These are phyloP conservation scores for Populus hybrid DNA, from an alignment of 441 rosid genomes.

Conservation along the genomic window DNA sequence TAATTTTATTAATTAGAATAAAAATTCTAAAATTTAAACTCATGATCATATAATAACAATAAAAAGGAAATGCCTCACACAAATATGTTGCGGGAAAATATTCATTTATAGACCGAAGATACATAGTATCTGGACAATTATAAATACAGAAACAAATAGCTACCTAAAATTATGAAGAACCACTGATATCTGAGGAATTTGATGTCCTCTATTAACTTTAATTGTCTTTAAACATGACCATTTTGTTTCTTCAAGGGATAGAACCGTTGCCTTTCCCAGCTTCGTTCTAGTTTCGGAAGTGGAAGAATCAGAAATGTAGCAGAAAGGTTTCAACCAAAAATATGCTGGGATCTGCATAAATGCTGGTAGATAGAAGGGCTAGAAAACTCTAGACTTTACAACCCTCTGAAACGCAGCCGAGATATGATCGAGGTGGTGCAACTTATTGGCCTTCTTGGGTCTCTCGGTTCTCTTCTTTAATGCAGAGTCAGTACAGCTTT, in stretches of 20 bases:
- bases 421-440: background rate
- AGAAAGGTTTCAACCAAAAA: background rate
- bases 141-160: no score
- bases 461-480: background rate
- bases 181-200: no score
- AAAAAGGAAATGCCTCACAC: no score
- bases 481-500: background rate
- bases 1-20: no score
- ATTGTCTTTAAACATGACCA: no score
- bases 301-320: constrained; percentile 48
- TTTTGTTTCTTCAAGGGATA: constrained; percentile 50
- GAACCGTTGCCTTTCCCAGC: constrained; percentile 68
- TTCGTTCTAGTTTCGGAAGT: constrained; percentile 47
- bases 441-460: background rate
- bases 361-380: background rate
- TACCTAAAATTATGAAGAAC: no score
- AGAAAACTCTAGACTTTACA: background rate
- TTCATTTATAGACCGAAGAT: no score
- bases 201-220: no score
- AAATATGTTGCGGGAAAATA: no score
- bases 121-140: no score
- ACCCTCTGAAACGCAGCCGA: background rate
- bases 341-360: background rate
- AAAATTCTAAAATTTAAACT: no score
- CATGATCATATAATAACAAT: no score